Base-by-base conservation (phyloP, 2,329 filamentous ascomycete species). In the Mycosphaerella sp. region DNA sequence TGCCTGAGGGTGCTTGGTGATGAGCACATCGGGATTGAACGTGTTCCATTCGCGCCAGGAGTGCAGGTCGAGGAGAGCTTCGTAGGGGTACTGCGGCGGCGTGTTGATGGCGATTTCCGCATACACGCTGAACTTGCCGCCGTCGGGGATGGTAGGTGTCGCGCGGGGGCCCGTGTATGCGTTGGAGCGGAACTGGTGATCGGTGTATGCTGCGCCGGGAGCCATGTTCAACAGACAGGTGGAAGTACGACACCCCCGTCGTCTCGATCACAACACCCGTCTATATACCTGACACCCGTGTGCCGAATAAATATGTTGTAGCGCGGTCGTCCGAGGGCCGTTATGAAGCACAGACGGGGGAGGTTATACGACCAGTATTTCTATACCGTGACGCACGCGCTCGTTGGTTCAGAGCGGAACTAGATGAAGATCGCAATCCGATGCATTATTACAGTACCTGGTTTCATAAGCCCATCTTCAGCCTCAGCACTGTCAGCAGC, bases 31-130 rank as follows among this genome's bases (percentile, higher is more conserved):
- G 2, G 74, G 71, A 5, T 74, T 67, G 61, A 77, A 78, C 6
- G 67, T 66, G 59, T 77, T 78, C 76, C 76, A 78, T 45, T 70
- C 61, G 21, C 70, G 68, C 71, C 72, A 78, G 48, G 70, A 73
- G 21, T 73, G 71, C 29, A 73, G 73, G 62, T 77, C 68, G 46
- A 73, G 67, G 3, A 78, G 63, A 7, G 69, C 68, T 23, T 72
- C 65, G 69, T 74, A 76, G 55, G 77, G 72, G n/a, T 68, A 62
- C 21, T 68, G 58, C 2, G 73, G 66, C 7, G 73, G 68, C 1
- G 74, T 74, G 42, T 66, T 60, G 63, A 77, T 75, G 32, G 62
- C 58, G 43, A 62, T 68, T 48, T 70, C 59, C 39, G 62, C 62
- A 54, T 66, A 68, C 32, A 67, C 58, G 53, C 64, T 67, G 57